A percentile compares a stretch with the other conserved stretches of the same genome.
Conservation (phyloP, 208 protist species). For the Spongospora subterranea region DNA sequence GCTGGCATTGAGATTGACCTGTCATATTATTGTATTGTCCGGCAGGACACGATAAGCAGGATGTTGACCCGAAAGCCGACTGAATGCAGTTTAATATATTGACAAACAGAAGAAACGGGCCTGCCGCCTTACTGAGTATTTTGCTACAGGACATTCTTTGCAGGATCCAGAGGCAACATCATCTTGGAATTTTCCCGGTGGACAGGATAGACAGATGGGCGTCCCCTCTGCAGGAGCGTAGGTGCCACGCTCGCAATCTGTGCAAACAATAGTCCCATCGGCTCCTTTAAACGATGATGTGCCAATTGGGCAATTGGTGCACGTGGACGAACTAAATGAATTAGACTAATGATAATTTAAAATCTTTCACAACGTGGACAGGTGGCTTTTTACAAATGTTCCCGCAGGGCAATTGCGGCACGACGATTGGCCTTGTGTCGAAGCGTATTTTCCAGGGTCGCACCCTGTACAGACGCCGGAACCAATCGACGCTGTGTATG, state of each 20-base stretch:
- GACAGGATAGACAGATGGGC: background rate
- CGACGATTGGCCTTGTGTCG: background rate
- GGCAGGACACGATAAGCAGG: background rate
- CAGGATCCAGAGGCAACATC: background rate
- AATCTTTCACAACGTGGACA: background rate
- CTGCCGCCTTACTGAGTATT: background rate
- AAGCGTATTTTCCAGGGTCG: background rate
- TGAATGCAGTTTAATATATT: background rate
- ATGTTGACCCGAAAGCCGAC: background rate
- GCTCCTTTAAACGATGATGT: background rate
- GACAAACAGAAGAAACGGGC: background rate
- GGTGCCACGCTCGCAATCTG: conserved; percentile 9
- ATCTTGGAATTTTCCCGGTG: background rate
- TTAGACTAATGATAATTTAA: background rate
- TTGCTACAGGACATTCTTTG: background rate
- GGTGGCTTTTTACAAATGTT: background rate
- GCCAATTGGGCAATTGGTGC: background rate
- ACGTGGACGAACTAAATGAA: background rate
- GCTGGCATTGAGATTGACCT: background rate
- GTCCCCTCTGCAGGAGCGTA: background rate
- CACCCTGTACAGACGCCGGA: background rate
- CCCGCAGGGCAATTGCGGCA: conserved; percentile 15
- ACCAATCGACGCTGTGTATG: background rate
- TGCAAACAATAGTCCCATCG: background rate
- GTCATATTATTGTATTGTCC: conserved; percentile 6